These are phyloP conservation scores for Penicillium manginii DNA, from an alignment of 495 filamentous ascomycete genomes.

Conservation along the genomic window DNA sequence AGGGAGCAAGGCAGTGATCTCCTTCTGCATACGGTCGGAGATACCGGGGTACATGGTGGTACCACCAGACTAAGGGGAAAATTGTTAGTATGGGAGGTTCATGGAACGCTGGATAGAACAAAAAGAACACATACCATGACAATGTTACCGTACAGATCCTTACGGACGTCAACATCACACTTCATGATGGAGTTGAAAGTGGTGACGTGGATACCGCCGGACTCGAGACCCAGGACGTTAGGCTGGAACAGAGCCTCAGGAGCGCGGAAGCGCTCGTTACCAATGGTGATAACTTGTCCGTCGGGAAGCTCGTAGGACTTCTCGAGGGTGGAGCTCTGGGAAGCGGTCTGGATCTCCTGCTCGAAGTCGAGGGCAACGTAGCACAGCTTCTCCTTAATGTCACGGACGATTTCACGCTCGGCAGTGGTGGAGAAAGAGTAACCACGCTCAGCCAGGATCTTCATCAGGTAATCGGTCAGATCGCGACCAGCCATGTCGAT, in stretches of 20 bases:
- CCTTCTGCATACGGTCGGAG: conserved; percentile 99
- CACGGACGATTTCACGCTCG: conserved; percentile 99
- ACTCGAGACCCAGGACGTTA: conserved; percentile 95
- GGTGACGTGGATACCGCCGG: conserved; percentile 98
- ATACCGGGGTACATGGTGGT: conserved; percentile 99
- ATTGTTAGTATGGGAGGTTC: conserved; percentile 12
- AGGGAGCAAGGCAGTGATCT: conserved; percentile 99
- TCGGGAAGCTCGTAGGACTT: conserved; percentile 99
- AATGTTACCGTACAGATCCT: conserved; percentile 99
- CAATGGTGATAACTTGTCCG: conserved; percentile 99
- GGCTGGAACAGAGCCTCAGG: conserved; percentile 99
- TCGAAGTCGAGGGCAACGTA: conserved; percentile 99
- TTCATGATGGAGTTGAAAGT: conserved; percentile 99
- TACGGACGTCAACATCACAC: conserved; percentile 99
- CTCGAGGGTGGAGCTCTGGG: conserved; percentile 96
- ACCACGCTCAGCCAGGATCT: conserved; percentile 98
- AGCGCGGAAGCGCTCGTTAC: conserved; percentile 99
- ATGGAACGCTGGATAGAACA: neutral
- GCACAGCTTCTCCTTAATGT: conserved; percentile 99
- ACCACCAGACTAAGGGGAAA: conserved; percentile 78
- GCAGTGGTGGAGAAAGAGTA: conserved; percentile 99
- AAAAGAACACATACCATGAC: conserved; percentile 80
- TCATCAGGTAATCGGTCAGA: conserved; percentile 99
- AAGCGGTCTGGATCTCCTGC: conserved; percentile 99
- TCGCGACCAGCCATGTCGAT: conserved; percentile 99